Base-by-base conservation (phyloP, 2,329 filamentous ascomycete genomes). In the Botrytis pseudocinerea region DNA sequence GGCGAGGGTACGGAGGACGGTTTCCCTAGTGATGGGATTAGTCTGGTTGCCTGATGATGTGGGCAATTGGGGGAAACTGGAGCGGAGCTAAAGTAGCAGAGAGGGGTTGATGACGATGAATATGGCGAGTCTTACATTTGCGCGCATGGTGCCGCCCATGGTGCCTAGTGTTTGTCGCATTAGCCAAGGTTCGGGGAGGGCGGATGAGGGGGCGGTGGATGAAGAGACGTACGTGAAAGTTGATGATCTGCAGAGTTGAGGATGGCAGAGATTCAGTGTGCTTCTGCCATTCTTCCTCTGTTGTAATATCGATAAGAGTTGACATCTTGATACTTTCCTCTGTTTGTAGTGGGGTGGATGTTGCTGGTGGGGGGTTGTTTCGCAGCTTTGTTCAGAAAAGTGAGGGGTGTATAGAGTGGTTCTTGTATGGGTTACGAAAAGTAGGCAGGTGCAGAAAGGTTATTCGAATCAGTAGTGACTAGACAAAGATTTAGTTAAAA, bases 1-100 rank as follows among this genome's bases (percentile, higher is more conserved):
- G 76, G 95, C 95, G 77, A 99, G 92, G 35, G 94, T 92, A 80
- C 89, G 87, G 76, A 99, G 89, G 78, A 98, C 92, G 69, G 91
- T 92, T 78, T 89, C 90, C 95, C 98, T 98, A 84, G 98, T 59
- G 65, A 5, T 9, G n/a, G 51, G 22, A 22, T 48, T 25, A 59
- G 70, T 40, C 28, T 25, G 51, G 44, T 44, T 59, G 35, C 12
- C 38, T 57, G 14, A 32, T 22, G 90, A 76, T 95, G 94, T 76
- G 98, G 92, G 32, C 93, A 92, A 80, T 89, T 87, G 76, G 98
- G 89, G 78, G 98, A 92, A 69, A 91, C 92, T 78, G 89, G 89
- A 94, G 98, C 98, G 84, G 97, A 94, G 76, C 93, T 91, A 86
- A 96, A 98, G 98, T 63, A 65, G 59, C 22, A 54, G 46, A 4